Percentiles rank a stretch among this genome's conserved stretches.
These are phyloP conservation scores for Boletellus deceptivus DNA, from an alignment of 1,284 basidiomycete species.

Conservation along the genomic window DNA sequence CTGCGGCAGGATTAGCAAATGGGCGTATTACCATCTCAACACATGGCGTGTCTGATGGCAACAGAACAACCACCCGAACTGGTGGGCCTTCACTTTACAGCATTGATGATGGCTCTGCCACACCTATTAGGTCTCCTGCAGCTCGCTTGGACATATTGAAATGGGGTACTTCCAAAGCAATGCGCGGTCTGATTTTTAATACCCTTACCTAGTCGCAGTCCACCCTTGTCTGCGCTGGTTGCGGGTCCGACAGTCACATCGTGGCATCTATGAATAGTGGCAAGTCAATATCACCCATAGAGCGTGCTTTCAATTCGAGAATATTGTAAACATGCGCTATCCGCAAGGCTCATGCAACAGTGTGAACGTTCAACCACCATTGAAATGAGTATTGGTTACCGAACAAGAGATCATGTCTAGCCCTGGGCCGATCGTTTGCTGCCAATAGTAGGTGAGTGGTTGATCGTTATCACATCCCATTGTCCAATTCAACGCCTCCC, in stretches of 20 bases:
- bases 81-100: no score
- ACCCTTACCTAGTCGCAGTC: not conserved
- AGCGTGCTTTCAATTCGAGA: not conserved
- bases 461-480: not conserved
- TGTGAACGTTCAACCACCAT: not conserved
- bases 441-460: slow-evolving; percentile 1
- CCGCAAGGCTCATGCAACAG: slow-evolving; percentile 14
- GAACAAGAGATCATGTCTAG: not conserved
- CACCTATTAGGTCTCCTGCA: not conserved
- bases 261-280: slow-evolving; percentile 2
- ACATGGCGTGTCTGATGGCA: not conserved
- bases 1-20: no score
- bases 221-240: not conserved
- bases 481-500: not conserved
- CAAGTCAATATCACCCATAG: not conserved
- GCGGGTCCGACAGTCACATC: not conserved
- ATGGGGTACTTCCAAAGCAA: not conserved
- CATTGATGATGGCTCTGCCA: not conserved
- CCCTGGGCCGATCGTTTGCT: slow-evolving; percentile 12
- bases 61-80: not conserved
- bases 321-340: slow-evolving; percentile 10
- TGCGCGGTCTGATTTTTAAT: no score
- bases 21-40: no score
- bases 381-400: not conserved
- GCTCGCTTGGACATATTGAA: not conserved